Conservation (phyloP, 257 asterid genomes). For the Primulina huaijiensis region DNA sequence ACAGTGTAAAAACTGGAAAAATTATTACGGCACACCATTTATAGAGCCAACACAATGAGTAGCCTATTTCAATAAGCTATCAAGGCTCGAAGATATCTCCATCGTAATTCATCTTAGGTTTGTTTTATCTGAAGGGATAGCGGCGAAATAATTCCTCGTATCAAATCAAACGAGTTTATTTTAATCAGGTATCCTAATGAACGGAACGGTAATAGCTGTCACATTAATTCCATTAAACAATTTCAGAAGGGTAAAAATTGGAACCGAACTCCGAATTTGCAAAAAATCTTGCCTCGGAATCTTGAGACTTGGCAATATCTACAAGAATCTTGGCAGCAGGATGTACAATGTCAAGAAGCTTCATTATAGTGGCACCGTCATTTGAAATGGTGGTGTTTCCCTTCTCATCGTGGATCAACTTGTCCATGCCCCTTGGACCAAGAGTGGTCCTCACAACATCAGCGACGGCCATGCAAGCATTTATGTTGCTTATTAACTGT, state of each 20-base stretch:
- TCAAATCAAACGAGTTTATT: no score
- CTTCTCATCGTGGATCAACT: conserved; percentile 97
- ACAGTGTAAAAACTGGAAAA: no score
- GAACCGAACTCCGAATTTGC: not conserved
- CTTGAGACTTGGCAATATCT: conserved; percentile 98
- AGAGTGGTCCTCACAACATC: conserved; percentile 92
- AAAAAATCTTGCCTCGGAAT: conserved; percentile 71
- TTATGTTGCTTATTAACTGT: conserved; percentile 88
- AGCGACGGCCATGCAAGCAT: conserved; percentile 85
- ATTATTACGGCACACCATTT: no score
- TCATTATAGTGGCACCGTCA: conserved; percentile 99
- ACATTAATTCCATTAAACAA: not conserved
- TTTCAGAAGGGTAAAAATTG: not conserved
- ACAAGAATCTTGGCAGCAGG: conserved; percentile 98
- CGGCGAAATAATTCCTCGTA: no score
- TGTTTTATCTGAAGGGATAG: no score
- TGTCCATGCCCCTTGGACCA: conserved; percentile 99
- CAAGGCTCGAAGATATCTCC: no score
- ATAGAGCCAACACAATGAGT: no score
- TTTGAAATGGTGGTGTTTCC: conserved; percentile 94
- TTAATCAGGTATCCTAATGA: not conserved
- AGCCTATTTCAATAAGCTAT: no score
- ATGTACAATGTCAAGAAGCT: conserved; percentile 94
- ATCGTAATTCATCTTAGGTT: no score
- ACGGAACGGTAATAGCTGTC: not conserved